These are phyloP conservation scores for Kodamaea plutei DNA, from an alignment of 1,139 yeast genomes.

Conservation along the genomic window DNA sequence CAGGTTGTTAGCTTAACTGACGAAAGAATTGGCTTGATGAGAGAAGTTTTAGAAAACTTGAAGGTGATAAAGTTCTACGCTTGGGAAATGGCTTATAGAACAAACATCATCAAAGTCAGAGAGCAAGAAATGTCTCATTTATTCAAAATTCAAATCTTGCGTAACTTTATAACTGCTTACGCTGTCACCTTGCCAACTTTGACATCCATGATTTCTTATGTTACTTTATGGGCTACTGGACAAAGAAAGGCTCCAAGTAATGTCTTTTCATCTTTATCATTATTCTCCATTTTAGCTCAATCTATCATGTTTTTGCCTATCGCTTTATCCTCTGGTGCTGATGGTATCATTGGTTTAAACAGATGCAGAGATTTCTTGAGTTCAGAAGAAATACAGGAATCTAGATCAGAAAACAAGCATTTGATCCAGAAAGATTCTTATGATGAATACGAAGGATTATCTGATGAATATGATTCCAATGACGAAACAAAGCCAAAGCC, in stretches of 20 bases:
- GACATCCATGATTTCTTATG: constrained; percentile 24
- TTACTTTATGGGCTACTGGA: constrained; percentile 41
- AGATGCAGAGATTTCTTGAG: constrained; percentile 43
- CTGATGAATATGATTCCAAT: not conserved
- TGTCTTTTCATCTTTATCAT: constrained; percentile 49
- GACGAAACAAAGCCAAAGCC: not conserved
- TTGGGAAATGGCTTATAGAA: constrained; percentile 45
- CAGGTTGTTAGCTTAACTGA: constrained; percentile 39
- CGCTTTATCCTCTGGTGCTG: constrained; percentile 53
- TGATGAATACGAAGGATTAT: constrained; percentile 1
- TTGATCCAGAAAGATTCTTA: constrained; percentile 8
- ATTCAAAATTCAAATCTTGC: constrained; percentile 40
- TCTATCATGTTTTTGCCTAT: constrained; percentile 52
- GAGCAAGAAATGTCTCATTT: constrained; percentile 38
- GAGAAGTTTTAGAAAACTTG: constrained; percentile 40
- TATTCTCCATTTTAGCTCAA: constrained; percentile 49
- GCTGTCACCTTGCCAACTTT: constrained; percentile 32
- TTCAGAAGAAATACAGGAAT: constrained; percentile 40
- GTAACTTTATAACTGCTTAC: constrained; percentile 45
- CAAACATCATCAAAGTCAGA: constrained; percentile 32
- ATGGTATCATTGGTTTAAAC: constrained; percentile 49
- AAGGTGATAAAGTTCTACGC: constrained; percentile 46
- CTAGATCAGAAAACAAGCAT: constrained; percentile 18
- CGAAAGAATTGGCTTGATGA: constrained; percentile 40
- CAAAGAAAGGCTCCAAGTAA: constrained; percentile 35